phyloP scores from a whole-genome alignment of 768 basidiomycete genomes.

The Lactifluus subvellereus region DNA sequence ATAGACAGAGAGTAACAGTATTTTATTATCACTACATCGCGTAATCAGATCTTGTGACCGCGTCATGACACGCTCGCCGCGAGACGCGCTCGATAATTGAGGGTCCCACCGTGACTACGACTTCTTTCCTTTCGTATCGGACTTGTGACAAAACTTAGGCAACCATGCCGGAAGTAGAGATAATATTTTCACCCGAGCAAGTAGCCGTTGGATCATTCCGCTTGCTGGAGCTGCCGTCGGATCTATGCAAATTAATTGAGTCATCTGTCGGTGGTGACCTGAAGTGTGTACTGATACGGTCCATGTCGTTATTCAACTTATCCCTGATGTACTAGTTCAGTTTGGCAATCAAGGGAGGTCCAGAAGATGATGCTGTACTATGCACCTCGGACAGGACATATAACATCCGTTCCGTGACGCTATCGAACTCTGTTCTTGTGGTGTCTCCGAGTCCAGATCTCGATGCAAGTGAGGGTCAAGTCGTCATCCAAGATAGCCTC shows the following conservation, averaged over 20 bases:
- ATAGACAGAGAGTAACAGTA: not conserved
- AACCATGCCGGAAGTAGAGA: constrained; percentile 42
- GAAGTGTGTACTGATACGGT: constrained; percentile 2
- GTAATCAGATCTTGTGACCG: constrained; percentile 11
- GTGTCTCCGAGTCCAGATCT: constrained; percentile 43
- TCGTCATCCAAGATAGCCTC: constrained; percentile 74
- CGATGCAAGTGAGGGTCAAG: constrained; percentile 35
- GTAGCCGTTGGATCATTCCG: constrained; percentile 53
- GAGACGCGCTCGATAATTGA: too few relatives aligned
- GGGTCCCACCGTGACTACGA: too few relatives aligned
- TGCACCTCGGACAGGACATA: constrained; percentile 83
- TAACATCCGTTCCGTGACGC: constrained; percentile 71
- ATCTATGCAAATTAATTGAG: constrained; percentile 59
- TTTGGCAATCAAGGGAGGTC: constrained; percentile 68
- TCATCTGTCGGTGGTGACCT: constrained; percentile 29
- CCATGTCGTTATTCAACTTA: constrained; percentile 9
- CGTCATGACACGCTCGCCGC: not conserved
- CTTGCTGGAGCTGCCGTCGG: constrained; percentile 67
- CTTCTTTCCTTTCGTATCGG: not conserved
- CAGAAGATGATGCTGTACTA: constrained; percentile 81
- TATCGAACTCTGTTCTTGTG: constrained; percentile 85
- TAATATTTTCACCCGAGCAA: constrained; percentile 47
- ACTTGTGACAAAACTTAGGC: not conserved
- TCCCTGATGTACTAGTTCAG: constrained; percentile 14
- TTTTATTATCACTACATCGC: not conserved